Conservation (phyloP, 192 early-diverging fungal species). For the Entomortierella parvispora region DNA sequence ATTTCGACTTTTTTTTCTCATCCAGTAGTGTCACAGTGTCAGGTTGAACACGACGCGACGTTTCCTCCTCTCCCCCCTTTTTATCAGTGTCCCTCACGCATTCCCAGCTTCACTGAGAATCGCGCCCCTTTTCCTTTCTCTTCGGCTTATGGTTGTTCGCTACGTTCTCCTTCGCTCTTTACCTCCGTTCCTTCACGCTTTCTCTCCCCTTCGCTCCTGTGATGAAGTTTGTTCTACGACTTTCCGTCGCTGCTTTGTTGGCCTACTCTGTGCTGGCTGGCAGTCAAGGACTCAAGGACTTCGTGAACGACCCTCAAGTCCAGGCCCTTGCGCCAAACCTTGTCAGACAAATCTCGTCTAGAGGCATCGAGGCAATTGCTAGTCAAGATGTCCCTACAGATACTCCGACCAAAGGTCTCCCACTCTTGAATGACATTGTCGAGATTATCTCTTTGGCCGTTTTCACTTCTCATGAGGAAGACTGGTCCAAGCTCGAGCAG, state of each 20-base stretch:
- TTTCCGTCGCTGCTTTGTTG: conserved; percentile 2
- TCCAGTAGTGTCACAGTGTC: too few relatives aligned
- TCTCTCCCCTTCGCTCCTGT: neutral
- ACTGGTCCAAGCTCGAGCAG: conserved; percentile 12
- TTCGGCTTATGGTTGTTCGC: too few relatives aligned
- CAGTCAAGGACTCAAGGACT: neutral
- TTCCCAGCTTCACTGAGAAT: too few relatives aligned
- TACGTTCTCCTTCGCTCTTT: too few relatives aligned
- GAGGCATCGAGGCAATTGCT: neutral
- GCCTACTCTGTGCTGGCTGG: neutral
- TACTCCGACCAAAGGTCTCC: neutral
- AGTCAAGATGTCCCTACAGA: neutral
- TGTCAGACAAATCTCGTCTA: neutral
- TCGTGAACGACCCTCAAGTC: conserved; percentile 4
- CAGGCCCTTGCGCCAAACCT: conserved; percentile 9
- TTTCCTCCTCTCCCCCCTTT: too few relatives aligned
- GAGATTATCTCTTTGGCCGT: conserved; percentile 15
- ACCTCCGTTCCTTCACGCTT: neutral
- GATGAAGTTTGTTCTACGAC: conserved; percentile 15
- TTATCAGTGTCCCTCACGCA: too few relatives aligned
- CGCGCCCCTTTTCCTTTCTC: too few relatives aligned
- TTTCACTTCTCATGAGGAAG: conserved; percentile 4
- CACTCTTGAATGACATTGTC: conserved; percentile 16
- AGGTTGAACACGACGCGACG: too few relatives aligned
- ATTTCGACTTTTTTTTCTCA: too few relatives aligned